Evolutionary conservation across 306 rosid species (phyloP).

Genomic region (Castanea sativa): DNA sequence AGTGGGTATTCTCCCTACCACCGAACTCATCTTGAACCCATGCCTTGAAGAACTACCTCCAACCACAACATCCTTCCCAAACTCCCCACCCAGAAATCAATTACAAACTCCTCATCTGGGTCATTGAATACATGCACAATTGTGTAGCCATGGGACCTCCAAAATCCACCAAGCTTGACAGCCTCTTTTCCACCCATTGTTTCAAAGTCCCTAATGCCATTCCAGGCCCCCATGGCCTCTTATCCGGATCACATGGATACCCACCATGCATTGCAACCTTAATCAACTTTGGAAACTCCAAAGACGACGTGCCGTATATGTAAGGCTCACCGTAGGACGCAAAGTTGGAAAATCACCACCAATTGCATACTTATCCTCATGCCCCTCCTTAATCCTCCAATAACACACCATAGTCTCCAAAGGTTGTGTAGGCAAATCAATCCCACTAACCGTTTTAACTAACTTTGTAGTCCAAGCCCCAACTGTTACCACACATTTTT

Average conservation of each 20-base stretch:
- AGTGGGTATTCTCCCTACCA: slow-evolving; percentile 54
- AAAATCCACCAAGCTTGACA: slow-evolving; percentile 55
- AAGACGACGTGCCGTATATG: slow-evolving; percentile 61
- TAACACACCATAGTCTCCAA: slow-evolving; percentile 55
- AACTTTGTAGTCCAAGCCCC: slow-evolving; percentile 75
- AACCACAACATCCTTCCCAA: slow-evolving; percentile 60
- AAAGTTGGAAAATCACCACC: slow-evolving; percentile 67
- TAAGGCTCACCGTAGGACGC: slow-evolving; percentile 35
- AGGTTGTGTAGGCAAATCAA: slow-evolving; percentile 60
- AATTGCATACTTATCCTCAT: slow-evolving; percentile 31
- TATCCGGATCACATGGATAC: slow-evolving; percentile 59
- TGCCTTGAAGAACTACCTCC: slow-evolving; percentile 92
- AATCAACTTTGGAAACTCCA: slow-evolving; percentile 80
- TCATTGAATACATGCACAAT: slow-evolving; percentile 79
- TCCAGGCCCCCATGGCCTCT: slow-evolving; percentile 62
- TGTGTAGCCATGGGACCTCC: slow-evolving; percentile 51
- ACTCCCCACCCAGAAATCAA: slow-evolving; percentile 81
- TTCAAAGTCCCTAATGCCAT: slow-evolving; percentile 34
- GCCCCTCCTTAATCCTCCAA: slow-evolving; percentile 76
- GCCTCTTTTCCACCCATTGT: slow-evolving; percentile 49
- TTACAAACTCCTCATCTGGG: slow-evolving; percentile 79
- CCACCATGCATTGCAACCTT: slow-evolving; percentile 73
- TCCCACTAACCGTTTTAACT: slow-evolving; percentile 49
- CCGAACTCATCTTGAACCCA: slow-evolving; percentile 90
- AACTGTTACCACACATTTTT: slow-evolving; percentile 69